Conservation (phyloP, 2,329 filamentous ascomycete genomes). For the Botryosphaeria dothidea region DNA sequence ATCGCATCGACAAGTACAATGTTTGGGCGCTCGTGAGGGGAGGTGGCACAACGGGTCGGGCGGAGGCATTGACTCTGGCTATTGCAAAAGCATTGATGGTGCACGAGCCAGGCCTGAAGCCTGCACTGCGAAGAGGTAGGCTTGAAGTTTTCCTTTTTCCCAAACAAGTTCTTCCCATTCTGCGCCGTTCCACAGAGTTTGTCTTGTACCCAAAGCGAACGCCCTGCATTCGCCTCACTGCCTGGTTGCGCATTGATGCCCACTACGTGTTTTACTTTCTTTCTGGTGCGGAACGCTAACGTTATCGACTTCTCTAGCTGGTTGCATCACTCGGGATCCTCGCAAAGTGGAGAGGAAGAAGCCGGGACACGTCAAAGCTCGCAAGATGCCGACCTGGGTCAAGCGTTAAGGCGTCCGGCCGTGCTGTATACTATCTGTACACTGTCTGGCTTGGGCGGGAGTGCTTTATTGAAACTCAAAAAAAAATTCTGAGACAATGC, state of each 20-base stretch:
- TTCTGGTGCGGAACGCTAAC: conserved; percentile 43
- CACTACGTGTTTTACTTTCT: conserved; percentile 2
- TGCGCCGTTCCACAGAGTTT: background rate
- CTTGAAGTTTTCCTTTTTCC: conserved; percentile 24
- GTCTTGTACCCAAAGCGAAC: background rate
- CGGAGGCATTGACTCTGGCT: conserved; percentile 88
- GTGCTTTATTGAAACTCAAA: conserved; percentile 13
- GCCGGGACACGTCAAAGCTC: conserved; percentile 90
- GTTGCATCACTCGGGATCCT: conserved; percentile 86
- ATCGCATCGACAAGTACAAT: conserved; percentile 93
- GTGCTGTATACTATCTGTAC: conserved; percentile 15
- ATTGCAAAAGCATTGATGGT: conserved; percentile 84
- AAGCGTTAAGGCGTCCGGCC: conserved; percentile 60
- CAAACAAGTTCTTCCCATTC: background rate
- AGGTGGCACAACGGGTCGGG: conserved; percentile 91
- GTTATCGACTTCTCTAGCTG: conserved; percentile 63
- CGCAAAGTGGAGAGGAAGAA: conserved; percentile 98
- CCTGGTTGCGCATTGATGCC: conserved; percentile 4
- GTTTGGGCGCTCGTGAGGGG: conserved; percentile 83
- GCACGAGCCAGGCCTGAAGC: conserved; percentile 91
- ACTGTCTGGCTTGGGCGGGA: conserved; percentile 5
- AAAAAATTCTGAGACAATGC: conserved; percentile 8
- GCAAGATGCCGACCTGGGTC: conserved; percentile 98
- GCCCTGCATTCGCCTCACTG: conserved; percentile 2
- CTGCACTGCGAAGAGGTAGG: conserved; percentile 84